Conservation (phyloP, 352 stramenopile species). For the Paralagenidium karlingii region DNA sequence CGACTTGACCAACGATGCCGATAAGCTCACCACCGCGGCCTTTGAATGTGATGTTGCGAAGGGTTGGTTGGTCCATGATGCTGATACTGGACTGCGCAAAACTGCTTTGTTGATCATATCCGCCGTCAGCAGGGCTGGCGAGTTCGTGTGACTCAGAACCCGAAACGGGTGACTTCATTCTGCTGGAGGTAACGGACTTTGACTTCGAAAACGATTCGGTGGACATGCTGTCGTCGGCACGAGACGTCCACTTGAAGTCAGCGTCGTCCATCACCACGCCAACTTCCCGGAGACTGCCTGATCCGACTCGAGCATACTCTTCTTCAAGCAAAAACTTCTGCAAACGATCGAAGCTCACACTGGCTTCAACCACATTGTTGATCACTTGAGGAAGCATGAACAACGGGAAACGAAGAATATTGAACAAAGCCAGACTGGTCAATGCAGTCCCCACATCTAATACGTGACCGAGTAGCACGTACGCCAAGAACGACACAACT, state of each 20-base stretch:
- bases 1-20: constrained; percentile 44
- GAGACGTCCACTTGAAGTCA: constrained; percentile 47
- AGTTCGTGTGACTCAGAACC: too few relatives aligned
- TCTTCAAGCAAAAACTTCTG: constrained; percentile 41
- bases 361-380: constrained; percentile 89
- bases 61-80: too few relatives aligned
- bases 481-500: constrained; percentile 81
- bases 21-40: constrained; percentile 42
- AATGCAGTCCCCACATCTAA: constrained; percentile 89
- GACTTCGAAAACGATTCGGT: neutral
- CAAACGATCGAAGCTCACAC: constrained; percentile 47
- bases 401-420: constrained; percentile 95
- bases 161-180: too few relatives aligned
- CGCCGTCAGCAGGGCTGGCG: constrained; percentile 7
- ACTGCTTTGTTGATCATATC: too few relatives aligned
- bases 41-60: constrained; percentile 54
- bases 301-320: constrained; percentile 49
- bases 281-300: constrained; percentile 51
- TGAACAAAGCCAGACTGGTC: constrained; percentile 92
- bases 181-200: too few relatives aligned
- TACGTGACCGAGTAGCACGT: constrained; percentile 68
- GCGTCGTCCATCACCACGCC: constrained; percentile 24
- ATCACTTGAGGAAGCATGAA: constrained; percentile 94
- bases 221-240: constrained; percentile 1
- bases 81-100: too few relatives aligned